Conservation (phyloP, 1,284 basidiomycete species). For the Fomitopsis palustris region DNA sequence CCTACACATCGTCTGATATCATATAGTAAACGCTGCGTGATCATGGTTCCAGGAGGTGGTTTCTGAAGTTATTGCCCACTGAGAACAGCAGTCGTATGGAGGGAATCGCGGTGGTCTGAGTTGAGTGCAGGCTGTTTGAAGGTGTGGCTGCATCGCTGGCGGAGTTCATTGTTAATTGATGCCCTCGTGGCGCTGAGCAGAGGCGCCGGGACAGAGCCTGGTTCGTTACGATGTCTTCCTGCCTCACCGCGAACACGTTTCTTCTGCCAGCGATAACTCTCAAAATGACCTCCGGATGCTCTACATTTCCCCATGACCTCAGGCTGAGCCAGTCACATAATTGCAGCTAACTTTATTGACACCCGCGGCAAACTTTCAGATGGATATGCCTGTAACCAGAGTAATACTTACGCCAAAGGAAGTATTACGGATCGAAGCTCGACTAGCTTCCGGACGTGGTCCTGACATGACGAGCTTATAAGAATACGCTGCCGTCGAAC, state of each 20-base stretch:
- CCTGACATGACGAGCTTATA: constrained; percentile 14
- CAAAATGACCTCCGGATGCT: constrained; percentile 13
- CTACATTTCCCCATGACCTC: constrained; percentile 8
- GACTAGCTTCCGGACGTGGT: constrained; percentile 12
- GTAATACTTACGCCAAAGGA: constrained; percentile 17
- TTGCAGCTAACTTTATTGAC: not conserved
- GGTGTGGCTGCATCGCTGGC: not conserved
- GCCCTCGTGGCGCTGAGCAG: not conserved
- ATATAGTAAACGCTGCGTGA: too few relatives aligned
- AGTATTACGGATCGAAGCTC: constrained; percentile 7
- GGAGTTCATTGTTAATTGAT: not conserved
- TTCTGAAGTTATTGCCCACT: too few relatives aligned
- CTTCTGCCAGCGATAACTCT: constrained; percentile 13
- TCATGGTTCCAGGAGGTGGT: too few relatives aligned
- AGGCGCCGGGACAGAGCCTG: constrained; percentile 5
- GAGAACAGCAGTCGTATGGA: too few relatives aligned
- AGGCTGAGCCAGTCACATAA: not conserved
- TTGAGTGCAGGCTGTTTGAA: too few relatives aligned
- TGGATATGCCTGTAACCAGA: constrained; percentile 11
- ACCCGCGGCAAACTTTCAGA: not conserved
- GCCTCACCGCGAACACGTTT: constrained; percentile 26
- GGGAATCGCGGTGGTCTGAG: too few relatives aligned
- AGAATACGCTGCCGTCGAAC: constrained; percentile 16
- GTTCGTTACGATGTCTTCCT: not conserved
- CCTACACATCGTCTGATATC: too few relatives aligned